Base-by-base conservation (phyloP, 495 filamentous ascomycete species). In the Letharia columbiana region DNA sequence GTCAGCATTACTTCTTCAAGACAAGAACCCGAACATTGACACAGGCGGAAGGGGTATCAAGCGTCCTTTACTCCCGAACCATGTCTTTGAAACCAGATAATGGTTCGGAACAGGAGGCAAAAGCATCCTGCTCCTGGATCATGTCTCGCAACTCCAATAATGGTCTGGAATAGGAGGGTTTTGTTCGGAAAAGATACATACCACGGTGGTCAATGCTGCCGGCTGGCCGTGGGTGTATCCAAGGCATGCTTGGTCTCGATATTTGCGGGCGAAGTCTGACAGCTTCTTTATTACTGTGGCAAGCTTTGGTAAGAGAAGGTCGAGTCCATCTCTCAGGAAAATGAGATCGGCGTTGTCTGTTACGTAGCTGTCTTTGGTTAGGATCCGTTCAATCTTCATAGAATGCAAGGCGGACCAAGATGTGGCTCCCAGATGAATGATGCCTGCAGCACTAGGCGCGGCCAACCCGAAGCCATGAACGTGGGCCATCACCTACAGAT, bases 311-410 rank as follows among this genome's bases (percentile, higher is more conserved):
- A 95, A 83, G 10, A 96, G 74, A 62, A 96, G 80, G 72, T 92
- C 85, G 37, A 96, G 79, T 58, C 79, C 85, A 61, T 91, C 84
- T 8, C 87, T 81, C 64, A 92, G 78, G 73, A 96, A 86, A 70
- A 96, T 93, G 57, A 96, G 76, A 70, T 98, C 93, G 39, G 90
- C 87, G 68, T 96, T 96, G 73, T 98, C 93, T 59, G 90, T 92
- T 60, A 79, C 84, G 28, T 54, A 52, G 42, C 23, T 37, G 4
- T 52, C 23, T 1, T 7, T 15, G 8, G 18, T 37, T 45, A 45
- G 35, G 8, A 18, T 23, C n/a, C 0, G 8, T 1, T 47, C 9
- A 28, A 18, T 42, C 2, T 62, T 18, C 8, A 41, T 28, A 18
- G 10, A 44, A 20, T 45, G 13, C 28, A 28, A 35, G 23, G 44